phyloP scores from a whole-genome alignment of 345 rosid species.

The Lepidium didymum region DNA sequence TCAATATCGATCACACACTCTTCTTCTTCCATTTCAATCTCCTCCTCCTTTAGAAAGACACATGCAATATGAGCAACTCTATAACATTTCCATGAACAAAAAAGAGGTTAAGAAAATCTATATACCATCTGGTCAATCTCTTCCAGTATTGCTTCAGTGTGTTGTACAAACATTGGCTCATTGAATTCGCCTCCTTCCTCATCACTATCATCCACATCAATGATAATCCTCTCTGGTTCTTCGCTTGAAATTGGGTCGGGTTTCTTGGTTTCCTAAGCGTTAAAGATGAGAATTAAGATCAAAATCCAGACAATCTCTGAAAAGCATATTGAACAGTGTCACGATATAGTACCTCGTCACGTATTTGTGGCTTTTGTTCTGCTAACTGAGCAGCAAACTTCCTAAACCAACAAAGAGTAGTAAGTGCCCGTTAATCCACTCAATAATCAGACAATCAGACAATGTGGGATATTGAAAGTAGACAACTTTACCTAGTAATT shows the following conservation, averaged over 20 bases:
- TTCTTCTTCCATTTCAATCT: constrained; percentile 64
- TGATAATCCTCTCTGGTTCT: constrained; percentile 34
- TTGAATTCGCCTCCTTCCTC: constrained; percentile 28
- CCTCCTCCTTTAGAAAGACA: constrained; percentile 40
- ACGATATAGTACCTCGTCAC: constrained; percentile 37
- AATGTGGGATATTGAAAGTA: constrained; percentile 4
- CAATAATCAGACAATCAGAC: neutral
- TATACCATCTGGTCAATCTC: constrained; percentile 77
- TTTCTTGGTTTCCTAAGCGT: constrained; percentile 44
- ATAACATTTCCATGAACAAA: neutral
- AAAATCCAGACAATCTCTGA: neutral
- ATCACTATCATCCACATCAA: constrained; percentile 40
- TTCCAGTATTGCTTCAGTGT: constrained; percentile 76
- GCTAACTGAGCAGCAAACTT: constrained; percentile 77
- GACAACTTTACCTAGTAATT: constrained; percentile 57
- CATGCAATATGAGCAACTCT: neutral
- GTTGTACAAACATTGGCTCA: constrained; percentile 73
- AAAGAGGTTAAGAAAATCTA: neutral
- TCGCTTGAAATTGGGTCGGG: constrained; percentile 28
- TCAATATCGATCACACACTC: constrained; percentile 55
- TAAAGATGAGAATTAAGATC: neutral
- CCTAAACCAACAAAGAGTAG: constrained; percentile 35
- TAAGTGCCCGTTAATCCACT: neutral
- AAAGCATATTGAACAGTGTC: neutral
- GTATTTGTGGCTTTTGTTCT: constrained; percentile 37